Percentiles rank a stretch among this genome's conserved stretches.
These are phyloP conservation scores for Avena sativa DNA, from an alignment of 176 grass and related monocot genomes.

Conservation along the genomic window DNA sequence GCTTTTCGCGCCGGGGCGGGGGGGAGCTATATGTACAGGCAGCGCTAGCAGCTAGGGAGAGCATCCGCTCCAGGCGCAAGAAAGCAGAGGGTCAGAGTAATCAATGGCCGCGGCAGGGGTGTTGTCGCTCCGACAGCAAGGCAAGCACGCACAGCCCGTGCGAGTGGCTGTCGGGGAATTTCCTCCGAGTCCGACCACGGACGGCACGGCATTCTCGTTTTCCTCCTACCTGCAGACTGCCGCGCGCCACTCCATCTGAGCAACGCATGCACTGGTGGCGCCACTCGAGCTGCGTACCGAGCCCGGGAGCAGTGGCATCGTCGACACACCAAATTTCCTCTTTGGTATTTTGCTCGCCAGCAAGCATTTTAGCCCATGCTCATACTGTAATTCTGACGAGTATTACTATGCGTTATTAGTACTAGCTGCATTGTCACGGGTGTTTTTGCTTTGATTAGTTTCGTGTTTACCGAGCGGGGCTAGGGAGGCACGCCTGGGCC, in stretches of 20 bases:
- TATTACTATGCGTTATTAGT: no score
- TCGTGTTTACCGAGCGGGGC: neutral
- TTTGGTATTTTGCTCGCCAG: neutral
- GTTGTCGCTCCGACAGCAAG: constrained; percentile 52
- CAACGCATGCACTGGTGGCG: no score
- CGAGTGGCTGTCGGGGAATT: constrained; percentile 51
- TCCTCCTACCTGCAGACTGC: neutral
- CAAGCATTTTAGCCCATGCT: no score
- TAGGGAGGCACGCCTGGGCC: constrained; percentile 41
- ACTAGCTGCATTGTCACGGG: no score
- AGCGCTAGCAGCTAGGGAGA: neutral
- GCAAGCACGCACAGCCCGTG: constrained; percentile 37
- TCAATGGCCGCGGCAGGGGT: constrained; percentile 38
- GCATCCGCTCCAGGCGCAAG: neutral
- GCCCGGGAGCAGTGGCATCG: neutral
- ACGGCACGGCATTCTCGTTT: neutral
- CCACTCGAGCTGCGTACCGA: neutral
- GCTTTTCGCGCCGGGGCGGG: constrained; percentile 14
- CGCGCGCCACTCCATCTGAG: neutral
- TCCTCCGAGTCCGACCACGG: constrained; percentile 13
- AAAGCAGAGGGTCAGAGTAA: constrained; percentile 29
- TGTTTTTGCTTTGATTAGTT: neutral
- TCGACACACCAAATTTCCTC: neutral
- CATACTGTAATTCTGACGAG: no score
- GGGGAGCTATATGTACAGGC: constrained; percentile 33